Conservation (phyloP, 306 rosid species). For the Dryas alaskensis region DNA sequence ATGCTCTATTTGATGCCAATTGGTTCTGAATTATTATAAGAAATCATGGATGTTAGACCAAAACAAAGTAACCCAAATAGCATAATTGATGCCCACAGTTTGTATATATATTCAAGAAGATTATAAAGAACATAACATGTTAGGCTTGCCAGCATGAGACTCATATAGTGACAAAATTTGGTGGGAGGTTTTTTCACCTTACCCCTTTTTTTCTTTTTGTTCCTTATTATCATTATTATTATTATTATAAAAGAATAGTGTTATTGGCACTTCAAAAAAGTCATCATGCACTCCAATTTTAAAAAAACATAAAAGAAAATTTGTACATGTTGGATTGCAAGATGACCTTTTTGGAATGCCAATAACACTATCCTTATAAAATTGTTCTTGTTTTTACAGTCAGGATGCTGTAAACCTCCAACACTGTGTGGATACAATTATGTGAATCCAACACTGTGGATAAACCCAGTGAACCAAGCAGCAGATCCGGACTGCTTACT, state of each 20-base stretch:
- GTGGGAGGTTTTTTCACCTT: constrained; percentile 13
- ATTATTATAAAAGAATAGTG: no score
- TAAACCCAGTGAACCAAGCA: constrained; percentile 60
- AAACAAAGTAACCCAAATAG: constrained; percentile 23
- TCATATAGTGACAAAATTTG: constrained; percentile 20
- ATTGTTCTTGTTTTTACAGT: constrained; percentile 39
- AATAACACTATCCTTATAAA: no score
- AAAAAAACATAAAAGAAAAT: no score
- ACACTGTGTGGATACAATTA: constrained; percentile 66
- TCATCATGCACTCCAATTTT: no score
- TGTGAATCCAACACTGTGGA: constrained; percentile 74
- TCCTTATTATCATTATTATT: not conserved
- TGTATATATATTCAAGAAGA: constrained; percentile 33
- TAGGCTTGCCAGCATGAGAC: constrained; percentile 32
- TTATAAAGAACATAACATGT: constrained; percentile 12
- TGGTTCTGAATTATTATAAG: constrained; percentile 11
- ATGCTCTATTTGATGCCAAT: not conserved
- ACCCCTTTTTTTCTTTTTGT: not conserved
- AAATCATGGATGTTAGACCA: constrained; percentile 28
- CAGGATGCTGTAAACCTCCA: constrained; percentile 96
- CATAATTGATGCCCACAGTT: constrained; percentile 17
- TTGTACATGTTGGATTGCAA: no score
- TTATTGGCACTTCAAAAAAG: no score
- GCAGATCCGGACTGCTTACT: constrained; percentile 71
- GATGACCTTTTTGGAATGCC: no score